A percentile compares a stretch with the other conserved stretches of the same genome.
Conservation (phyloP, 768 basidiomycete species). For the Cyathus striatus region DNA sequence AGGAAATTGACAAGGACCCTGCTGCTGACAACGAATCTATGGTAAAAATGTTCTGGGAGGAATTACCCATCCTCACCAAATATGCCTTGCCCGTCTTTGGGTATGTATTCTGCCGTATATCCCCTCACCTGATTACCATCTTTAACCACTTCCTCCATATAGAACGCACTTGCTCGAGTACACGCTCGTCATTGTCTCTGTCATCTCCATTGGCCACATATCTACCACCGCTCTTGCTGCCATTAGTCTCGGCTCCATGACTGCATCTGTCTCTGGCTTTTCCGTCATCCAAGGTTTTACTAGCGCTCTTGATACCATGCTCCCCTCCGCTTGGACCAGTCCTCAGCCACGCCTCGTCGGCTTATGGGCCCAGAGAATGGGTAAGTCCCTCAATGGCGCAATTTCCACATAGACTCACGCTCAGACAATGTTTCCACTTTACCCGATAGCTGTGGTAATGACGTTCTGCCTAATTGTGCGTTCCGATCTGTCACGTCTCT, state of each 20-base stretch:
- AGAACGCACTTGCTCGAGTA: slow-evolving; percentile 84
- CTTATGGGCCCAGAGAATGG: slow-evolving; percentile 87
- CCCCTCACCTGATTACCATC: background rate
- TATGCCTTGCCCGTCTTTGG: slow-evolving; percentile 72
- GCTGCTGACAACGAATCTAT: slow-evolving; percentile 23
- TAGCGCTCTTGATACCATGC: slow-evolving; percentile 86
- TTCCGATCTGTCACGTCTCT: slow-evolving; percentile 7
- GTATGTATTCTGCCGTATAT: slow-evolving; percentile 33
- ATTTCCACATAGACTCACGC: slow-evolving; percentile 2
- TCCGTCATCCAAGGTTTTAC: slow-evolving; percentile 80
- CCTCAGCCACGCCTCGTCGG: slow-evolving; percentile 79
- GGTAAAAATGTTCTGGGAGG: slow-evolving; percentile 44
- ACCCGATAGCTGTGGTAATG: slow-evolving; percentile 54
- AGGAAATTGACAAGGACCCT: slow-evolving; percentile 33
- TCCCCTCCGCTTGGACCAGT: slow-evolving; percentile 95
- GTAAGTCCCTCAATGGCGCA: slow-evolving; percentile 33
- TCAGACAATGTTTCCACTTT: too few relatives aligned
- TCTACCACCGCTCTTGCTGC: slow-evolving; percentile 89
- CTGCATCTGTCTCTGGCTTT: slow-evolving; percentile 67
- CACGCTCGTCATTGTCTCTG: slow-evolving; percentile 77
- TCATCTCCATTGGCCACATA: slow-evolving; percentile 86
- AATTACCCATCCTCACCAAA: slow-evolving; percentile 49
- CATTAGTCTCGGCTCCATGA: slow-evolving; percentile 70
- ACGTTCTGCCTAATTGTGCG: slow-evolving; percentile 54
- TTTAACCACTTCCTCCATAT: background rate